Evolutionary conservation across 2,329 filamentous ascomycete genomes (phyloP).

Genomic region (Aspergillus jensenii): DNA sequence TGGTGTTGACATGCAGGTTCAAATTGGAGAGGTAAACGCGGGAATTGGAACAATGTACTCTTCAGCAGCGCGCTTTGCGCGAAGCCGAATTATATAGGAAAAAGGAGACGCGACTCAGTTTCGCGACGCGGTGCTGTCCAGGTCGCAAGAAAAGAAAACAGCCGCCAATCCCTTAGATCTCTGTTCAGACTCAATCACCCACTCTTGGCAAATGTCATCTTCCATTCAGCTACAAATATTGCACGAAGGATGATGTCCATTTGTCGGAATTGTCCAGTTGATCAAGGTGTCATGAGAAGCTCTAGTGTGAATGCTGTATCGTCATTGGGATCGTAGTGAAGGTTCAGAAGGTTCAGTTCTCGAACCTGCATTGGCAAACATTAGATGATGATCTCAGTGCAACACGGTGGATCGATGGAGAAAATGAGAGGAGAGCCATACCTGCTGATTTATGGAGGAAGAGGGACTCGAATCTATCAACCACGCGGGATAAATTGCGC

Average conservation of each 20-base stretch:
- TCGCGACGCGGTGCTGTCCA: background rate
- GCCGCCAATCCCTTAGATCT: conserved; percentile 44
- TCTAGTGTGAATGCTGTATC: conserved; percentile 37
- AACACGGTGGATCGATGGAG: background rate
- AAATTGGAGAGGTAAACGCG: background rate
- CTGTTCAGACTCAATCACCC: conserved; percentile 49
- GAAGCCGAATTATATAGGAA: background rate
- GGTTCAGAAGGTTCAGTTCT: conserved; percentile 11
- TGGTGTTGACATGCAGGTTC: background rate
- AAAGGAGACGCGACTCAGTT: background rate
- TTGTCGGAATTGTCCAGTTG: conserved; percentile 15
- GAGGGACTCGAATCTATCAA: background rate
- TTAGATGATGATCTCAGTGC: background rate
- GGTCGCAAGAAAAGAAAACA: background rate
- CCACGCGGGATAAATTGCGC: background rate
- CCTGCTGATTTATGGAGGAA: background rate
- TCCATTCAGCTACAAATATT: conserved; percentile 30
- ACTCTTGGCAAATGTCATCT: conserved; percentile 33
- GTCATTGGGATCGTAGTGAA: conserved; percentile 38
- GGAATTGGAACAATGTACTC: background rate
- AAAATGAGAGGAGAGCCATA: background rate
- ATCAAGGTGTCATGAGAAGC: conserved; percentile 39
- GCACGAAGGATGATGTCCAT: conserved; percentile 38
- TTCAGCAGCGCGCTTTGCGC: background rate
- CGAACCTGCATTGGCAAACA: background rate